Conservation (phyloP, 805 yeast species). For the Ogataea pini region DNA sequence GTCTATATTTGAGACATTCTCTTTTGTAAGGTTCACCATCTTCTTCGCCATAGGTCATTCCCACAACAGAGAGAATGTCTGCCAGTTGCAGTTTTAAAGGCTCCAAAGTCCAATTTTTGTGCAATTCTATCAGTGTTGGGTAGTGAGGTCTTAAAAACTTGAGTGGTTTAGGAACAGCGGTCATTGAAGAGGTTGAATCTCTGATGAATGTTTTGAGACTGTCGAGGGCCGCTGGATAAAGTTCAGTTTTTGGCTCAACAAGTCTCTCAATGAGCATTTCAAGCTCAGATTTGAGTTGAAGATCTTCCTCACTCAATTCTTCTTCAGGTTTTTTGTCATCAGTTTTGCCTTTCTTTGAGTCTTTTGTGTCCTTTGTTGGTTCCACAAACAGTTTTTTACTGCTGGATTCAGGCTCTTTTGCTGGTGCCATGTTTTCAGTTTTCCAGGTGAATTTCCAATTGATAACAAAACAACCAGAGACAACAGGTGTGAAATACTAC, state of each 20-base stretch:
- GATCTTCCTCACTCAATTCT: slow-evolving; percentile 92
- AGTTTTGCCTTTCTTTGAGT: slow-evolving; percentile 19
- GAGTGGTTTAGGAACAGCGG: slow-evolving; percentile 98
- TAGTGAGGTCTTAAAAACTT: slow-evolving; percentile 91
- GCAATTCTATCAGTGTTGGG: slow-evolving; percentile 62
- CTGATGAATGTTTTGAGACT: slow-evolving; percentile 76
- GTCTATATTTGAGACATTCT: slow-evolving; percentile 78
- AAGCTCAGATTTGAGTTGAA: slow-evolving; percentile 79
- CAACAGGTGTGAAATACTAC: neutral
- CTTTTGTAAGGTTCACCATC: slow-evolving; percentile 53
- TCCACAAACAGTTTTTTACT: slow-evolving; percentile 12
- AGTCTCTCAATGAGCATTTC: slow-evolving; percentile 84
- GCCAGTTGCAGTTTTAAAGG: slow-evolving; percentile 62
- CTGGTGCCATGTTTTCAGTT: slow-evolving; percentile 25
- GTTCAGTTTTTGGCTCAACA: slow-evolving; percentile 49
- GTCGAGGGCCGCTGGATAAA: slow-evolving; percentile 63
- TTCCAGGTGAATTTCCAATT: neutral
- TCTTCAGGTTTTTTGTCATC: slow-evolving; percentile 50
- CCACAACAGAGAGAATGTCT: slow-evolving; percentile 87
- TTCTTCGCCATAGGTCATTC: slow-evolving; percentile 88
- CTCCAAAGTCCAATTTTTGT: slow-evolving; percentile 60
- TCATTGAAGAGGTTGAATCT: slow-evolving; percentile 96
- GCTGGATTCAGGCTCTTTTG: slow-evolving; percentile 23
- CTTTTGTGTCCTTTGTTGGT: slow-evolving; percentile 17
- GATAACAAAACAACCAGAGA: slow-evolving; percentile 1